Evolutionary conservation across 108 stramenopile species (phyloP).

Genomic region (Cyclotella baltica): DNA sequence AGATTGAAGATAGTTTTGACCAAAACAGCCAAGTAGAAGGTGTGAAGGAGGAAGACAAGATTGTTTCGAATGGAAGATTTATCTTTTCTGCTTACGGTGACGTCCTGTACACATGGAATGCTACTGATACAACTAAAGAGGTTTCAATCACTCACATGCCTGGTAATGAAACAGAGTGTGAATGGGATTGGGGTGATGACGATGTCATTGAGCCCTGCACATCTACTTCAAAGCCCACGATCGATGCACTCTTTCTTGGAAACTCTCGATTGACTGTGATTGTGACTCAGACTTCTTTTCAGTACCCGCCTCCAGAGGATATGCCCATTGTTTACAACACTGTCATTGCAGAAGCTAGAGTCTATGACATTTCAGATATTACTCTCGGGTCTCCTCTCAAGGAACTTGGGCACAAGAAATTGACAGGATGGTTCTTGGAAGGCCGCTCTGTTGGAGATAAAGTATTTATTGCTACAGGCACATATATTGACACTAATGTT

Average conservation of each 20-base stretch:
- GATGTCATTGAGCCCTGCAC: conserved; percentile 11
- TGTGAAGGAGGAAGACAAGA: conserved; percentile 37
- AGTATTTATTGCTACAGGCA: conserved; percentile 13
- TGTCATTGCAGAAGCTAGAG: neutral
- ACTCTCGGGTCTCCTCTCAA: conserved; percentile 26
- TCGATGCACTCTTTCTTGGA: conserved; percentile 27
- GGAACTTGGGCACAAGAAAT: conserved; percentile 21
- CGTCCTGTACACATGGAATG: conserved; percentile 31
- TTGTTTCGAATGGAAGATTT: conserved; percentile 41
- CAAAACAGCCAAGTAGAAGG: conserved; percentile 42
- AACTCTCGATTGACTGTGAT: conserved; percentile 34
- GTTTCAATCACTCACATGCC: conserved; percentile 35
- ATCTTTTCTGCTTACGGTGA: conserved; percentile 51
- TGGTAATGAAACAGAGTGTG: conserved; percentile 17
- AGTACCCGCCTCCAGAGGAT: neutral
- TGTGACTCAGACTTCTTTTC: conserved; percentile 1
- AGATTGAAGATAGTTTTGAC: conserved; percentile 25
- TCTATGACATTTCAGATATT: conserved; percentile 28
- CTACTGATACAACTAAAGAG: conserved; percentile 15
- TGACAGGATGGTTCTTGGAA: conserved; percentile 22
- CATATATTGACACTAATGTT: conserved; percentile 28
- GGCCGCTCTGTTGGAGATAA: conserved; percentile 29
- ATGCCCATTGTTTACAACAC: conserved; percentile 14
- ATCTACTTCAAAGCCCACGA: conserved; percentile 17
- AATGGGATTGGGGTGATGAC: no score